A percentile compares a stretch with the other conserved stretches of the same genome.
phyloP scores from a whole-genome alignment of 495 filamentous ascomycete species.

The Aspergillus funiculosus region DNA sequence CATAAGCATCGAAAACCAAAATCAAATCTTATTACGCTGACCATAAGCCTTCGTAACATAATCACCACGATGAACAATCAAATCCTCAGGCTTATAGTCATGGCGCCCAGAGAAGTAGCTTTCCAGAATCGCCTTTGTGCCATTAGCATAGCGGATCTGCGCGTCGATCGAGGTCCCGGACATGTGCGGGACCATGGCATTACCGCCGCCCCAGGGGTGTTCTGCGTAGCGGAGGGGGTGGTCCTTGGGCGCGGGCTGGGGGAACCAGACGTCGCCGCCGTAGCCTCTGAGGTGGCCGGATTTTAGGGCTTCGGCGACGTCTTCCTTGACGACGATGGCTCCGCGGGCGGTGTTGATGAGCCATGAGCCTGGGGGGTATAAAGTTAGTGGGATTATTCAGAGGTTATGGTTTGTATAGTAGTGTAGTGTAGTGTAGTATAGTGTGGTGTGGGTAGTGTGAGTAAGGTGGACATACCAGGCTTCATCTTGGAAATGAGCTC shows the following conservation, averaged over 20 bases:
- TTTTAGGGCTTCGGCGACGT: constrained; percentile 91
- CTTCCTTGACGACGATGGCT: constrained; percentile 98
- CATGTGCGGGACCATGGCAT: constrained; percentile 98
- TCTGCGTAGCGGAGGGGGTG: constrained; percentile 89
- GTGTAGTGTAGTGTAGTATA: too few species aligned
- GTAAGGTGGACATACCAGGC: constrained; percentile 53
- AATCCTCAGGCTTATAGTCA: constrained; percentile 84
- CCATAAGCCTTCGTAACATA: constrained; percentile 97
- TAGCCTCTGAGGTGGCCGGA: constrained; percentile 93
- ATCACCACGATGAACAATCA: constrained; percentile 88
- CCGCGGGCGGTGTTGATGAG: constrained; percentile 98
- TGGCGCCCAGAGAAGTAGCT: constrained; percentile 80
- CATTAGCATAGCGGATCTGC: constrained; percentile 88
- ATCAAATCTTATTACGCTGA: constrained; percentile 50
- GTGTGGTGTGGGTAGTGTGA: too few species aligned
- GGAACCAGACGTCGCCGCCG: constrained; percentile 92
- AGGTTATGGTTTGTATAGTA: neutral
- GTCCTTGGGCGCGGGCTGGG: constrained; percentile 90
- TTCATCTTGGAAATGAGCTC: constrained; percentile 99
- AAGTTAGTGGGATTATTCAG: constrained; percentile 7
- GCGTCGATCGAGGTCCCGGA: constrained; percentile 95
- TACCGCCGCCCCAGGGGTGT: constrained; percentile 93
- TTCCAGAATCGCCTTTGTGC: constrained; percentile 83
- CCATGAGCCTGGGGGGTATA: constrained; percentile 66
- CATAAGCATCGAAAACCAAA: constrained; percentile 5